phyloP scores from a whole-genome alignment of 192 early-diverging fungal species.

The Kappamyces sp. region DNA sequence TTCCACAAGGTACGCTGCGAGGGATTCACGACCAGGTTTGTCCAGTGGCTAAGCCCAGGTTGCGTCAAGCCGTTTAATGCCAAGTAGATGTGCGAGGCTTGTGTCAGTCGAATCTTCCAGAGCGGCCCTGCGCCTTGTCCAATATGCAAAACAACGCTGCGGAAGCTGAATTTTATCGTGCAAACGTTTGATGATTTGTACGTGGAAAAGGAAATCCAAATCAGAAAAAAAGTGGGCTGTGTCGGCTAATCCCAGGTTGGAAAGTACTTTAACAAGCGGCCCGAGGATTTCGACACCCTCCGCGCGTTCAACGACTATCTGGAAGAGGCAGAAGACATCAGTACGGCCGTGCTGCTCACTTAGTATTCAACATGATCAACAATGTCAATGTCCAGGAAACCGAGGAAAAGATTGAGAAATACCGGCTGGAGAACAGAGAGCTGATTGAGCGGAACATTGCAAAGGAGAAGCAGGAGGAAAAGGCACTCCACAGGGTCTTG shows the following conservation, averaged over 20 bases:
- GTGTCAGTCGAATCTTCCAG: slow-evolving; percentile 78
- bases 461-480: slow-evolving; percentile 47
- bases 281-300: slow-evolving; percentile 74
- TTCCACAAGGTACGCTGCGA: slow-evolving; percentile 74
- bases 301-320: slow-evolving; percentile 84
- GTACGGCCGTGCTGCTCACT: slow-evolving; percentile 34
- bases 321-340: slow-evolving; percentile 82
- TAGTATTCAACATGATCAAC: slow-evolving; percentile 78
- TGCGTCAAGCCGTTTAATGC: neutral
- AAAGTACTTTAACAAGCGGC: slow-evolving; percentile 79
- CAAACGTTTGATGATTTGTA: slow-evolving; percentile 92
- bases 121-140: slow-evolving; percentile 88
- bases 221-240: slow-evolving; percentile 64
- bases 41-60: neutral
- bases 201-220: slow-evolving; percentile 90
- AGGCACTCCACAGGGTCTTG: slow-evolving; percentile 24
- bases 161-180: slow-evolving; percentile 76
- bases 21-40: neutral
- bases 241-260: slow-evolving; percentile 3
- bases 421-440: slow-evolving; percentile 71
- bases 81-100: slow-evolving; percentile 73
- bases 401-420: slow-evolving; percentile 67
- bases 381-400: slow-evolving; percentile 80
- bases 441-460: slow-evolving; percentile 66
- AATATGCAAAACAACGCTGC: slow-evolving; percentile 71